Percentiles rank a stretch among this genome's conserved stretches.
Conservation (phyloP, 768 basidiomycete genomes). For the Suillus subluteus region DNA sequence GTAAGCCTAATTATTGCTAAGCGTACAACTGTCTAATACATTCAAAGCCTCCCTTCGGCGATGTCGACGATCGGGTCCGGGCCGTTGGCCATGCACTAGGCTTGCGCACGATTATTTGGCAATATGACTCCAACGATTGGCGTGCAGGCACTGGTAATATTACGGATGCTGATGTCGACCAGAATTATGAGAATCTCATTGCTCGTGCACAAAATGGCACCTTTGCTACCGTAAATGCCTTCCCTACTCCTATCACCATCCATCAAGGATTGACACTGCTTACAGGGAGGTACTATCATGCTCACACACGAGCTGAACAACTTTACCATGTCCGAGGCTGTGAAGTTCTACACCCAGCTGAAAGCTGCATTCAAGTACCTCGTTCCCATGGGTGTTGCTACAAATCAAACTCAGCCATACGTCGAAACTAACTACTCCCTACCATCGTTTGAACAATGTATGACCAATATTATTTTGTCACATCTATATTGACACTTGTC, state of each 20-base stretch:
- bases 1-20: conserved; percentile 34
- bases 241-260: no score
- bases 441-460: conserved; percentile 53
- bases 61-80: conserved; percentile 78
- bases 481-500: background rate
- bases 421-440: conserved; percentile 47
- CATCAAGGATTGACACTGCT: background rate
- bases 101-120: conserved; percentile 75
- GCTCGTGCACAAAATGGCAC: conserved; percentile 45
- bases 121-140: conserved; percentile 76
- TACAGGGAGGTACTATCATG: conserved; percentile 53
- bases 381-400: conserved; percentile 55
- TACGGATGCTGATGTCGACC: conserved; percentile 49
- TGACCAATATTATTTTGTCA: conserved; percentile 15
- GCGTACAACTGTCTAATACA: background rate
- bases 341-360: conserved; percentile 52
- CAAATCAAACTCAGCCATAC: conserved; percentile 57
- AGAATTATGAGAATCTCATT: conserved; percentile 59
- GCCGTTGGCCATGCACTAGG: conserved; percentile 69
- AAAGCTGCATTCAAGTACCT: conserved; percentile 49
- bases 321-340: conserved; percentile 62
- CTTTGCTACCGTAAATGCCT: conserved; percentile 39
- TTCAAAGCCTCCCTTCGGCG: conserved; percentile 62
- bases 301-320: conserved; percentile 64
- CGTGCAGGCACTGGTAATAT: conserved; percentile 52